Conservation (phyloP, 345 rosid species). For the Pistacia integerrima region DNA sequence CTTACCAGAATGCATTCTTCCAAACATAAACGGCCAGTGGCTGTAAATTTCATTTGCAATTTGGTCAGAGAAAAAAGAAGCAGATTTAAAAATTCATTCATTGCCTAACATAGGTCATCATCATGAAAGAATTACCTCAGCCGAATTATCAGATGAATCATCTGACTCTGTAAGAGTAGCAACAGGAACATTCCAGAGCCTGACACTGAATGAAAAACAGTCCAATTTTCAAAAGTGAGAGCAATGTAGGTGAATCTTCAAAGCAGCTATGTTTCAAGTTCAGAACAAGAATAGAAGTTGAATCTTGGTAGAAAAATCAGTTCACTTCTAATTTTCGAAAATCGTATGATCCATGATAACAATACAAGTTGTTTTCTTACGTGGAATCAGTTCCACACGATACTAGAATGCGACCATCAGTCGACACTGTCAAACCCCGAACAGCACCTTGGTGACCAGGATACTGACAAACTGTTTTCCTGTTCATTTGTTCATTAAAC, state of each 20-base stretch:
- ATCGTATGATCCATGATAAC: background rate
- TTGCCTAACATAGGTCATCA: background rate
- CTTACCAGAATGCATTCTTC: constrained; percentile 87
- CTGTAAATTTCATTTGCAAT: constrained; percentile 42
- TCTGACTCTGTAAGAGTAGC: constrained; percentile 57
- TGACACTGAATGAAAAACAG: constrained; percentile 55
- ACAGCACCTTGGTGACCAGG: constrained; percentile 97
- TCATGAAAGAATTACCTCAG: constrained; percentile 51
- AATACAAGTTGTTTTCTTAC: constrained; percentile 43
- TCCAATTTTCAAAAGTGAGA: constrained; percentile 2
- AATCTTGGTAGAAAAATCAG: constrained; percentile 2
- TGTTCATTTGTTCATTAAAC: constrained; percentile 30
- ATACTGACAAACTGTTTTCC: constrained; percentile 86
- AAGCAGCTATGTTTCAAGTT: background rate
- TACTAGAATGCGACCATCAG: constrained; percentile 76
- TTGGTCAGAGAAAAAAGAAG: constrained; percentile 22
- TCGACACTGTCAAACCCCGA: constrained; percentile 82
- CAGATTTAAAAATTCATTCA: background rate
- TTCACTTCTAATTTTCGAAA: background rate
- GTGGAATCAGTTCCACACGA: constrained; percentile 94
- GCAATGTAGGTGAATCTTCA: background rate
- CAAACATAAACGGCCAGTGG: constrained; percentile 69
- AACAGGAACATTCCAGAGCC: constrained; percentile 93
- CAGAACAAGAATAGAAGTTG: background rate
- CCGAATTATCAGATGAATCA: constrained; percentile 36